These are phyloP conservation scores for Vanderwaltozyma tropicalis DNA, from an alignment of 805 yeast genomes.

Conservation along the genomic window DNA sequence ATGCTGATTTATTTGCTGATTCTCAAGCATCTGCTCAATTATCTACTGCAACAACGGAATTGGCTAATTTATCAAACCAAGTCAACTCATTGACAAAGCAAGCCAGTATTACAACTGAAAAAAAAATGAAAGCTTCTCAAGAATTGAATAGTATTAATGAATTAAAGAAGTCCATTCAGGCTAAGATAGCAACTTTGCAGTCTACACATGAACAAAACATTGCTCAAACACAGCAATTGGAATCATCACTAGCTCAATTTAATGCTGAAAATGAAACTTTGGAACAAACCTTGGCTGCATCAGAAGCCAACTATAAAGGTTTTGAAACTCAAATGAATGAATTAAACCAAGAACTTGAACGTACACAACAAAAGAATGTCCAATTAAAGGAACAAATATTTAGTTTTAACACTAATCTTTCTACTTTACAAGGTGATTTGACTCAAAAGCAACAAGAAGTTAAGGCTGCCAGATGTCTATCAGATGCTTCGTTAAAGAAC, in stretches of 20 bases:
- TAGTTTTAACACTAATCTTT: conserved; percentile 53
- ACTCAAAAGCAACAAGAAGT: conserved; percentile 43
- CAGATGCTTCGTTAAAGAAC: conserved; percentile 60
- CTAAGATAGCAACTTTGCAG: conserved; percentile 57
- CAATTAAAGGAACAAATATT: conserved; percentile 60
- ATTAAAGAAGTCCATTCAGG: conserved; percentile 60
- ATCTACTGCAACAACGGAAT: conserved; percentile 71
- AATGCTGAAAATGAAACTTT: conserved; percentile 58
- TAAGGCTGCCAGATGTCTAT: conserved; percentile 51
- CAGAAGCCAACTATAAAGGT: conserved; percentile 70
- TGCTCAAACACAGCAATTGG: conserved; percentile 62
- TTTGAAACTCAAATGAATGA: conserved; percentile 54
- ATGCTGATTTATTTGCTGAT: conserved; percentile 48
- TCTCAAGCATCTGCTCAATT: conserved; percentile 53
- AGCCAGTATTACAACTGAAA: conserved; percentile 57
- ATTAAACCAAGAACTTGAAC: conserved; percentile 49
- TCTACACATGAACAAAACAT: conserved; percentile 71
- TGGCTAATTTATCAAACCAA: conserved; percentile 80
- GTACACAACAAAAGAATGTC: conserved; percentile 57
- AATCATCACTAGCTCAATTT: conserved; percentile 47
- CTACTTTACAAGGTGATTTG: conserved; percentile 46
- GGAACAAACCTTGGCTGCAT: conserved; percentile 59
- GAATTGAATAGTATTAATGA: conserved; percentile 62
- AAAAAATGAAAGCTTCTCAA: conserved; percentile 62
- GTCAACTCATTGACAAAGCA: conserved; percentile 68